These are phyloP conservation scores for Corniculantispora saksenae DNA, from an alignment of 2,329 filamentous ascomycete genomes.

Conservation along the genomic window DNA sequence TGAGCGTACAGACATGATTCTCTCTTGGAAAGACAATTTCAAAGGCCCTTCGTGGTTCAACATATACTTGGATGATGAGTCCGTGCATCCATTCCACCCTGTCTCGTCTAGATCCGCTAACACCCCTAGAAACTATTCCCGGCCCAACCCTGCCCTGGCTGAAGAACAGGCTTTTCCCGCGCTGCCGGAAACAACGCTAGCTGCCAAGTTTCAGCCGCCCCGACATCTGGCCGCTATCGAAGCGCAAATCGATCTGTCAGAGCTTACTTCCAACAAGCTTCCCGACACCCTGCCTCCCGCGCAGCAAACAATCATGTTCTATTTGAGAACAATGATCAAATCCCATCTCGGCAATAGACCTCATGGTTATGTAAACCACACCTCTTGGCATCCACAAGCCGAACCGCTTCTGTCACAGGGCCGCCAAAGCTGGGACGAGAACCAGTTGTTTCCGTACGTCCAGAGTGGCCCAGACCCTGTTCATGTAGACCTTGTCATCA, in stretches of 20 bases:
- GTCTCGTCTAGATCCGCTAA: neutral
- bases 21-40: slow-evolving; percentile 22
- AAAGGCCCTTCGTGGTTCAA: slow-evolving; percentile 22
- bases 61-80: slow-evolving; percentile 31
- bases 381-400: slow-evolving; percentile 27
- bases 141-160: slow-evolving; percentile 23
- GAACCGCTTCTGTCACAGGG: slow-evolving; percentile 24
- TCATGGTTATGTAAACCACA: slow-evolving; percentile 30
- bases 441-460: slow-evolving; percentile 28
- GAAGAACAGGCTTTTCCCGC: slow-evolving; percentile 17
- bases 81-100: neutral
- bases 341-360: slow-evolving; percentile 26
- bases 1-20: slow-evolving; percentile 26
- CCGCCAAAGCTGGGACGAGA: slow-evolving; percentile 25
- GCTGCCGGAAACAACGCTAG: slow-evolving; percentile 1
- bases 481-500: slow-evolving; percentile 32
- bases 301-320: slow-evolving; percentile 27
- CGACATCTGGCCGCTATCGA: slow-evolving; percentile 2
- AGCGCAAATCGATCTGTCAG: neutral
- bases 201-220: neutral
- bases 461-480: slow-evolving; percentile 16
- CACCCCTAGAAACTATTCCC: slow-evolving; percentile 26
- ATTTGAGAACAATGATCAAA: slow-evolving; percentile 28
- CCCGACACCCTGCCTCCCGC: slow-evolving; percentile 16
- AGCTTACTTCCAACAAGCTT: neutral